Percentiles rank a stretch among this genome's conserved stretches.
phyloP scores from a whole-genome alignment of 768 basidiomycete species.

The Rhodotorula babjevae region DNA sequence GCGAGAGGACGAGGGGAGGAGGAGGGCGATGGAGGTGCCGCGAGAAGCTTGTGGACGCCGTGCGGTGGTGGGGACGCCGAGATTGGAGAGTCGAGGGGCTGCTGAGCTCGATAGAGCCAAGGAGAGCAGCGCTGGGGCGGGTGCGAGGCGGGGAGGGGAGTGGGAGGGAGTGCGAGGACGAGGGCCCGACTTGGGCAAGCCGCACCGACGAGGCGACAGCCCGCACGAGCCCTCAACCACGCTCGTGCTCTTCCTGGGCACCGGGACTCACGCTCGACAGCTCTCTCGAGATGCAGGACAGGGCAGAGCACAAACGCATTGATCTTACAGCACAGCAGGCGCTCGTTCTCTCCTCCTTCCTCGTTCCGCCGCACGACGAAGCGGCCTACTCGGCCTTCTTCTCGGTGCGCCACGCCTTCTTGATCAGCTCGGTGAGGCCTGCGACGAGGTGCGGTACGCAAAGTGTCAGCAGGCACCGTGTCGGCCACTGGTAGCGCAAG shows the following conservation, averaged over 20 bases:
- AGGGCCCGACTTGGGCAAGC: background rate
- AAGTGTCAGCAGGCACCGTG: too few relatives aligned
- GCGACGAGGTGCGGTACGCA: conserved; percentile 4
- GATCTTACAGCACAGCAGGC: background rate
- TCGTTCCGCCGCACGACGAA: background rate
- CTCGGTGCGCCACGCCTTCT: conserved; percentile 62
- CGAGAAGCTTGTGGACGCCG: too few relatives aligned
- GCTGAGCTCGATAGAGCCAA: background rate
- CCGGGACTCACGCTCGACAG: too few relatives aligned
- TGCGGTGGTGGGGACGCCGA: too few relatives aligned
- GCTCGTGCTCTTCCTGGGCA: too few relatives aligned
- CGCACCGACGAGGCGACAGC: too few relatives aligned
- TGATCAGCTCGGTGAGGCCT: conserved; percentile 83
- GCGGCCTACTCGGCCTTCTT: conserved; percentile 7
- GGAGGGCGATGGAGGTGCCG: background rate
- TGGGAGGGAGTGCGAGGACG: background rate
- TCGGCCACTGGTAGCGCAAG: too few relatives aligned
- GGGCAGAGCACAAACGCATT: background rate
- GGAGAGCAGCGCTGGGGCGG: background rate
- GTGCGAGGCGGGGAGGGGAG: background rate
- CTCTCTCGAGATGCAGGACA: too few relatives aligned
- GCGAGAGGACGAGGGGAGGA: background rate
- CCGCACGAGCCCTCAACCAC: too few relatives aligned
- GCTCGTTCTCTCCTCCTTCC: background rate
- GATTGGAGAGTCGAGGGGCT: background rate